Conservation (phyloP, 495 filamentous ascomycete species). For the Neurospora sp. region DNA sequence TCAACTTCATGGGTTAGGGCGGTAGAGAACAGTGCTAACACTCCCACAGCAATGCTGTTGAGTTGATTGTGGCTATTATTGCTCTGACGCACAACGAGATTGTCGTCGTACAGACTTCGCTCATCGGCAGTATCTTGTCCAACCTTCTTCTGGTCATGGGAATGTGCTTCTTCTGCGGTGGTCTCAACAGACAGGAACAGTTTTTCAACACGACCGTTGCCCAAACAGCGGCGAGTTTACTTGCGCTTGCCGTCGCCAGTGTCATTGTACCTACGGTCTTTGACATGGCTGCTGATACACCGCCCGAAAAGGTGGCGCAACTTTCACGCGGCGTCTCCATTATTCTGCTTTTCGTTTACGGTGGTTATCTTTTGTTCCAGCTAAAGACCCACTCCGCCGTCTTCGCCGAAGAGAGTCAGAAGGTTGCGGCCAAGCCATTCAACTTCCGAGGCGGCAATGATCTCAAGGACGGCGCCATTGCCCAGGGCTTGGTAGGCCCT, state of each 20-base stretch:
- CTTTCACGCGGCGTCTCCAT: conserved; percentile 63
- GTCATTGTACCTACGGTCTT: conserved; percentile 89
- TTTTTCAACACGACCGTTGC: conserved; percentile 92
- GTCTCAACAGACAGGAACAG: conserved; percentile 68
- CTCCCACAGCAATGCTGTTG: conserved; percentile 66
- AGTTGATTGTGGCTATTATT: conserved; percentile 83
- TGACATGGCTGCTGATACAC: conserved; percentile 31
- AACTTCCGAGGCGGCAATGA: conserved; percentile 20
- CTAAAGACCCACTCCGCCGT: conserved; percentile 65
- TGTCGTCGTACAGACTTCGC: conserved; percentile 82
- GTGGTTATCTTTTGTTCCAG: conserved; percentile 71
- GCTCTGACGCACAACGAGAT: conserved; percentile 64
- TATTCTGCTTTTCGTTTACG: conserved; percentile 69
- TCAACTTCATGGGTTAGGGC: neutral
- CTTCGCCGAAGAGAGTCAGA: conserved; percentile 64
- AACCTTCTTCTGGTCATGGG: conserved; percentile 88
- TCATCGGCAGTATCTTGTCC: conserved; percentile 84
- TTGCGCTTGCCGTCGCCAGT: conserved; percentile 68
- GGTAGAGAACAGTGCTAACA: neutral
- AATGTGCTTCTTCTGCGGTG: conserved; percentile 89
- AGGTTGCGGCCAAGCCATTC: conserved; percentile 43
- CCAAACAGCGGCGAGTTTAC: conserved; percentile 75
- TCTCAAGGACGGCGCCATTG: conserved; percentile 47
- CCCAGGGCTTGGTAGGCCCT: conserved; percentile 48
- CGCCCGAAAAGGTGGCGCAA: conserved; percentile 36